Evolutionary conservation across 768 basidiomycete species (phyloP).

Genomic region (Tulasnella sp.): DNA sequence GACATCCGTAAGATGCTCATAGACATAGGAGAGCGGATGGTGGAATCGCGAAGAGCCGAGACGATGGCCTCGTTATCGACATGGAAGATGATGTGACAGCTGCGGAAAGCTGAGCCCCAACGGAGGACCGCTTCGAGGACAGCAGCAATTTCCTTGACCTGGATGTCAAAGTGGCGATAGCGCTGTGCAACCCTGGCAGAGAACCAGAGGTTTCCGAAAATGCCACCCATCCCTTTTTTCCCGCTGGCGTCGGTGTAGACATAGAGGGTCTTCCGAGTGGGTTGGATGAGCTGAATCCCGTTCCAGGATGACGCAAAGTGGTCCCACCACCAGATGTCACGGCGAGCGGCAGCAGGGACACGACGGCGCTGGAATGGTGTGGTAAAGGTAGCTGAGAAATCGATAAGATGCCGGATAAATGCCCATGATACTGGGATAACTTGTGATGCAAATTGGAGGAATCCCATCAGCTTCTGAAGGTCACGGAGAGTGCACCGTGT

Average conservation of each 20-base stretch:
- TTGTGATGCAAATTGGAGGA: constrained; percentile 40
- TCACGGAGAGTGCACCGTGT: constrained; percentile 34
- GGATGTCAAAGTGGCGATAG: constrained; percentile 36
- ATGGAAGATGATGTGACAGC: constrained; percentile 38
- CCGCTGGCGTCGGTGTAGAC: constrained; percentile 42
- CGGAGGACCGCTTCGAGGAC: constrained; percentile 38
- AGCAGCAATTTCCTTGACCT: constrained; percentile 41
- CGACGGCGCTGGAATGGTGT: constrained; percentile 33
- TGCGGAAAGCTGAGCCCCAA: constrained; percentile 37
- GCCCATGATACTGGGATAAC: constrained; percentile 39
- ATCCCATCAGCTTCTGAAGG: constrained; percentile 40
- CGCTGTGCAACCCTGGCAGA: constrained; percentile 34
- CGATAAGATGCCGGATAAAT: constrained; percentile 37
- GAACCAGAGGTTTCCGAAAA: constrained; percentile 36
- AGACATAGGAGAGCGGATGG: constrained; percentile 22
- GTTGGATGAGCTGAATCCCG: constrained; percentile 33
- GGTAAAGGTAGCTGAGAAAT: constrained; percentile 36
- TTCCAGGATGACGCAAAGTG: constrained; percentile 38
- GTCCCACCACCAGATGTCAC: constrained; percentile 41
- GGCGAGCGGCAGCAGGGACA: constrained; percentile 34
- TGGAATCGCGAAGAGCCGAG: constrained; percentile 13
- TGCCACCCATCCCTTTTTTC: constrained; percentile 36
- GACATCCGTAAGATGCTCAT: constrained; percentile 31
- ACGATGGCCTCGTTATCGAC: constrained; percentile 38
- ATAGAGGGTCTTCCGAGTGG: constrained; percentile 23